Evolutionary conservation across 768 basidiomycete genomes (phyloP).

Genomic region (Leucosporidium yakuticum): DNA sequence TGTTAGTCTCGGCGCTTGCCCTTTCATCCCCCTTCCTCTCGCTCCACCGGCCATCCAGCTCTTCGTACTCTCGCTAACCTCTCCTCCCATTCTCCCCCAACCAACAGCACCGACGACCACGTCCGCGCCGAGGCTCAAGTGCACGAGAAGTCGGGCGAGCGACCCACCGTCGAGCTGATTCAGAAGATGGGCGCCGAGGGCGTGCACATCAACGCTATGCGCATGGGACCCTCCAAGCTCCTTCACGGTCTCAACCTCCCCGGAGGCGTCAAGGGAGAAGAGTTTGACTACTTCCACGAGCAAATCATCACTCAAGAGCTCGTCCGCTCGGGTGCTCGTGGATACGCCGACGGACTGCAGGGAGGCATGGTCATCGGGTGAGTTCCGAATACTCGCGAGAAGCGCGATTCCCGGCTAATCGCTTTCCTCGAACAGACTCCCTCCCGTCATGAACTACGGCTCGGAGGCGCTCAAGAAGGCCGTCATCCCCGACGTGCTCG

Average conservation of each 20-base stretch:
- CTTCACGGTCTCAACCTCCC: slow-evolving; percentile 70
- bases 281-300: slow-evolving; percentile 91
- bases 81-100: no score
- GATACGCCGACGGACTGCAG: slow-evolving; percentile 29
- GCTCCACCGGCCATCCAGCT: no score
- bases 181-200: slow-evolving; percentile 62
- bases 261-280: slow-evolving; percentile 60
- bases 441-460: slow-evolving; percentile 37
- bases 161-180: slow-evolving; percentile 67
- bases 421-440: slow-evolving; percentile 59
- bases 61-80: no score
- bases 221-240: slow-evolving; percentile 84
- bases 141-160: slow-evolving; percentile 84
- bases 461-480: slow-evolving; percentile 30
- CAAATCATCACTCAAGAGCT: slow-evolving; percentile 32
- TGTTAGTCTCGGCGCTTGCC: slow-evolving; percentile 45
- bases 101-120: slow-evolving; percentile 53
- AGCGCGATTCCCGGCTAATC: no score
- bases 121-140: slow-evolving; percentile 66
- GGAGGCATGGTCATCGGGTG: slow-evolving; percentile 4
- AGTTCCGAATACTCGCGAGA: slow-evolving; percentile 45
- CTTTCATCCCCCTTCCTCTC: no score
- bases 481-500: slow-evolving; percentile 32
- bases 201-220: slow-evolving; percentile 41
- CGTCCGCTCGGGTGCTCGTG: slow-evolving; percentile 24